A percentile compares a stretch with the other conserved stretches of the same genome.
Conservation (phyloP, 1,139 yeast species). For the Spathaspora sp. region DNA sequence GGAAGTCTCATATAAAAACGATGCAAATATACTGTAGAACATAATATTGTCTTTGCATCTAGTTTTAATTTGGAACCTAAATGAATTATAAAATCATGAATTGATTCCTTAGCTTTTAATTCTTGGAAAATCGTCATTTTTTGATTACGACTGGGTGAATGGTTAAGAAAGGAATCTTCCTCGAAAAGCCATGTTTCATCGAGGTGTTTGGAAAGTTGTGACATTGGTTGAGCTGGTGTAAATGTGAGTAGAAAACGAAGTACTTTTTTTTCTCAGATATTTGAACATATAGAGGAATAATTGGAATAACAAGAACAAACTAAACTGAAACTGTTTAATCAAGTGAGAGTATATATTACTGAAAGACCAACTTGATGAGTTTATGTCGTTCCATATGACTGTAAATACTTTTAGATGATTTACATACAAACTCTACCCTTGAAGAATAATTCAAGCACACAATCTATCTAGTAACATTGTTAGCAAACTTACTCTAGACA, state of each 20-base stretch:
- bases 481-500: too few species aligned
- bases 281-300: too few species aligned
- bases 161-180: slow-evolving; percentile 30
- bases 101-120: slow-evolving; percentile 36
- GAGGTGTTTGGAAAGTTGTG: neutral
- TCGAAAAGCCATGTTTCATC: slow-evolving; percentile 34
- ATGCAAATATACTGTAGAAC: slow-evolving; percentile 42
- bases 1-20: slow-evolving; percentile 46
- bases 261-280: neutral
- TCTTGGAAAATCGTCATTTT: slow-evolving; percentile 30
- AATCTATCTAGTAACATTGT: too few species aligned
- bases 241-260: neutral
- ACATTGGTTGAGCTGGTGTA: neutral
- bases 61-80: slow-evolving; percentile 39
- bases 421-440: too few species aligned
- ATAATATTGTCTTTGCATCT: slow-evolving; percentile 45
- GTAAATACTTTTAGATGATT: too few species aligned
- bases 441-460: too few species aligned
- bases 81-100: slow-evolving; percentile 41
- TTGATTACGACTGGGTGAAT: slow-evolving; percentile 31
- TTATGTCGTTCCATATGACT: too few species aligned
- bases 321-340: too few species aligned
- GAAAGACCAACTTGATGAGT: too few species aligned
- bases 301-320: too few species aligned
- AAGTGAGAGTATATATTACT: too few species aligned